phyloP scores from a whole-genome alignment of 1,284 basidiomycete genomes.

The Pholiota adiposa region DNA sequence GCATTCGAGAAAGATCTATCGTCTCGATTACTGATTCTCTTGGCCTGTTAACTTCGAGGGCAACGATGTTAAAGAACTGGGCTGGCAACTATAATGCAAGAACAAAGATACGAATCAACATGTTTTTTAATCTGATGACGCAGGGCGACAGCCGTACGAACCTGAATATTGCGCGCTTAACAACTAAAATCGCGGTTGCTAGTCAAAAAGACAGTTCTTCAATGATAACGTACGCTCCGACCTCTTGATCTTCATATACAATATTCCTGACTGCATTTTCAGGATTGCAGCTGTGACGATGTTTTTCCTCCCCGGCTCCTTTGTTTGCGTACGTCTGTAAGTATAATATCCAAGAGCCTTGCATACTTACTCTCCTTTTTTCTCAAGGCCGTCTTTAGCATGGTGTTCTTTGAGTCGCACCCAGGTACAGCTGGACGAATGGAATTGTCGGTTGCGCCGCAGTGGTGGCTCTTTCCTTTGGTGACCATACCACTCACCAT shows the following conservation, averaged over 20 bases:
- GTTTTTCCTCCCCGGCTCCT: slow-evolving; percentile 19
- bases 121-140: slow-evolving; percentile 24
- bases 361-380: not conserved
- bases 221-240: slow-evolving; percentile 20
- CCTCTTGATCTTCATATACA: not conserved
- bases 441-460: not conserved
- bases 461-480: slow-evolving; percentile 8
- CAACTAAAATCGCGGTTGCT: slow-evolving; percentile 23
- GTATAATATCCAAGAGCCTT: no score
- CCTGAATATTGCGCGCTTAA: slow-evolving; percentile 23
- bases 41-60: slow-evolving; percentile 13
- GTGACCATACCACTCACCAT: slow-evolving; percentile 8
- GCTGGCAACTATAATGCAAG: slow-evolving; percentile 22
- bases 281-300: slow-evolving; percentile 21
- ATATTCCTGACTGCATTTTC: not conserved
- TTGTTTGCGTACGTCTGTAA: slow-evolving; percentile 14
- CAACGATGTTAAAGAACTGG: slow-evolving; percentile 15
- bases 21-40: slow-evolving; percentile 21
- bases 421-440: not conserved
- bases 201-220: slow-evolving; percentile 23
- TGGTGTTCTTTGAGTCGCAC: slow-evolving; percentile 19
- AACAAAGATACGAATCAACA: slow-evolving; percentile 24
- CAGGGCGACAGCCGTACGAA: slow-evolving; percentile 26
- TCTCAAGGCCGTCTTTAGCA: slow-evolving; percentile 20
- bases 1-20: not conserved